These are phyloP conservation scores for Saturnispora besseyi DNA, from an alignment of 805 yeast genomes.

Conservation along the genomic window DNA sequence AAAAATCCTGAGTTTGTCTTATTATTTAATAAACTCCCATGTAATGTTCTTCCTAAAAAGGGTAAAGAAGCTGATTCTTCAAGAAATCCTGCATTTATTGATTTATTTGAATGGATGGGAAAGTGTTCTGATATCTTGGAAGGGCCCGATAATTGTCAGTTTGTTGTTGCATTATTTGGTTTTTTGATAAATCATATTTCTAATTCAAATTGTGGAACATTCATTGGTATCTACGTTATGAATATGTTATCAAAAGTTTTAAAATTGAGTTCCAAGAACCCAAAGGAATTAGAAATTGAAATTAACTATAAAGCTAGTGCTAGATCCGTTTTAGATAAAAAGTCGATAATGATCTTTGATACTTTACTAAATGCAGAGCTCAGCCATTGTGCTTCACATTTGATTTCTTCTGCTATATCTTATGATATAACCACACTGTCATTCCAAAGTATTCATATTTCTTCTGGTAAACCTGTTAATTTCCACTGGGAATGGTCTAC, in stretches of 20 bases:
- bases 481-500: conserved; percentile 7
- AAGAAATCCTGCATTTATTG: conserved; percentile 27
- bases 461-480: background rate
- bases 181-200: conserved; percentile 33
- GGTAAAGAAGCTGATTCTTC: conserved; percentile 12
- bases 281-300: conserved; percentile 24
- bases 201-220: conserved; percentile 18
- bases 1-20: conserved; percentile 41
- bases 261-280: conserved; percentile 11
- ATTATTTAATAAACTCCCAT: conserved; percentile 23
- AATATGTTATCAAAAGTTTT: conserved; percentile 18
- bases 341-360: conserved; percentile 28
- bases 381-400: conserved; percentile 13
- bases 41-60: background rate
- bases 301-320: conserved; percentile 38
- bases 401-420: conserved; percentile 16
- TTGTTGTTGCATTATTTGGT: conserved; percentile 43
- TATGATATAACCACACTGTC: conserved; percentile 22
- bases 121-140: conserved; percentile 33
- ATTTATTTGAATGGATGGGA: conserved; percentile 48
- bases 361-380: conserved; percentile 12
- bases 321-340: conserved; percentile 39
- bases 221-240: conserved; percentile 21
- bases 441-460: conserved; percentile 11
- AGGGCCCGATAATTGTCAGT: conserved; percentile 42